phyloP scores from a whole-genome alignment of 805 yeast species.

The Hermanozyma aechmeae region DNA sequence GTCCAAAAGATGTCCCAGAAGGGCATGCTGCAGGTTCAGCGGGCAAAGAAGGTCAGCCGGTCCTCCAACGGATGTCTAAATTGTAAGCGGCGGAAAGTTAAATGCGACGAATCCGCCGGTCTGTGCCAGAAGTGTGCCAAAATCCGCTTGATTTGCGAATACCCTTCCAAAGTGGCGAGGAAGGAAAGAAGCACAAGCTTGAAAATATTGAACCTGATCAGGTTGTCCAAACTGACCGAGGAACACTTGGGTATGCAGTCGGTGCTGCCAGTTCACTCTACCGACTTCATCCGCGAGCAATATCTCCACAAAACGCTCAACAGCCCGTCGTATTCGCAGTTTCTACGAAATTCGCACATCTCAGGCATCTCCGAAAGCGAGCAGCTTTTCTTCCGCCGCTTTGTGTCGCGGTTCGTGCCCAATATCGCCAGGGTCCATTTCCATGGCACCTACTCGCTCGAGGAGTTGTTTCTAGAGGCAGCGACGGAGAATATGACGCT shows the following conservation, averaged over 20 bases:
- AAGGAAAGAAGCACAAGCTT: too few relatives aligned
- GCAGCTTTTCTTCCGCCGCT: slow-evolving; percentile 3
- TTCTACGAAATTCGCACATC: slow-evolving; percentile 1
- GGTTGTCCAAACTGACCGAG: too few relatives aligned
- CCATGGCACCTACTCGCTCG: slow-evolving; percentile 2
- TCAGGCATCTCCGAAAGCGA: slow-evolving; percentile 1
- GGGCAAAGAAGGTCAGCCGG: too few relatives aligned
- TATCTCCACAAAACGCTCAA: neutral
- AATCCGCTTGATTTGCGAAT: slow-evolving; percentile 5
- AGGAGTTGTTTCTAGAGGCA: slow-evolving; percentile 4
- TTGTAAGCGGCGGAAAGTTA: slow-evolving; percentile 8
- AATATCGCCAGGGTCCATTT: slow-evolving; percentile 7
- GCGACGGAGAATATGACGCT: slow-evolving; percentile 4
- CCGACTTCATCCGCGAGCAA: neutral
- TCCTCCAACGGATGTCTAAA: slow-evolving; percentile 6
- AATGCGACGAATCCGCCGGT: slow-evolving; percentile 7
- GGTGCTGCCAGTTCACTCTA: slow-evolving; percentile 2
- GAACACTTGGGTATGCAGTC: too few relatives aligned
- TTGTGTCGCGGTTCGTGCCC: slow-evolving; percentile 7
- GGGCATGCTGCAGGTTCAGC: too few relatives aligned
- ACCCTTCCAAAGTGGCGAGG: too few relatives aligned
- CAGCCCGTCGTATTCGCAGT: neutral
- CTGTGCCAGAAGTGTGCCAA: slow-evolving; percentile 4
- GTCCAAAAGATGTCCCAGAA: too few relatives aligned
- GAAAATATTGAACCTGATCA: too few relatives aligned